Percentiles rank a stretch among this genome's conserved stretches.
These are phyloP conservation scores for Casuarina equisetifolia DNA, from an alignment of 306 rosid species.

Conservation along the genomic window DNA sequence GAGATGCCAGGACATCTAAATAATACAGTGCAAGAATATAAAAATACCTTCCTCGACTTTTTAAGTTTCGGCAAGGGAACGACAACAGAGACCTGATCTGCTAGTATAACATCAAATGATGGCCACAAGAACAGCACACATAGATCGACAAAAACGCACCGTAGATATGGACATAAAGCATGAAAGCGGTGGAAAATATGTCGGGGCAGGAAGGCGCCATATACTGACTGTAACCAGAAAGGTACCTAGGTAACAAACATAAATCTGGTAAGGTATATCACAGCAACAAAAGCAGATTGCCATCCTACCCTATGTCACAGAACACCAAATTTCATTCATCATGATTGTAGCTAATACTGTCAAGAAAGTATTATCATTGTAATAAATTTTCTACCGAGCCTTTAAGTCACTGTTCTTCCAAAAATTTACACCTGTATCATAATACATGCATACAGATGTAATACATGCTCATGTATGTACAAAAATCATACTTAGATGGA, in stretches of 20 bases:
- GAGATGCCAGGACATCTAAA: slow-evolving; percentile 9
- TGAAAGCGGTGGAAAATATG: slow-evolving; percentile 78
- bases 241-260: slow-evolving; percentile 41
- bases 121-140: slow-evolving; percentile 78
- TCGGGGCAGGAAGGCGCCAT: slow-evolving; percentile 83
- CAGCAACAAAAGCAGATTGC: not conserved
- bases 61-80: slow-evolving; percentile 76
- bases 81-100: slow-evolving; percentile 89
- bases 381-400: not conserved
- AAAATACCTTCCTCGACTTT: slow-evolving; percentile 62
- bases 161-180: slow-evolving; percentile 82
- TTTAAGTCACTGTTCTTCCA: not conserved
- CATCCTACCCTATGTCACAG: not conserved
- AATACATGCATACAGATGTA: not conserved
- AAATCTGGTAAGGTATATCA: slow-evolving; percentile 24
- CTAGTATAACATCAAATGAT: slow-evolving; percentile 75
- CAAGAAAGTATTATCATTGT: not conserved
- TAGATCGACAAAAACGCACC: slow-evolving; percentile 83
- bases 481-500: not conserved
- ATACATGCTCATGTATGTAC: not conserved
- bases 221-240: slow-evolving; percentile 70
- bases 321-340: not conserved
- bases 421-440: not conserved
- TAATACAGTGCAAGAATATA: not conserved
- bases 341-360: not conserved